Percentiles rank a stretch among this genome's conserved stretches.
These are phyloP conservation scores for Letharia columbiana DNA, from an alignment of 495 filamentous ascomycete genomes.

Conservation along the genomic window DNA sequence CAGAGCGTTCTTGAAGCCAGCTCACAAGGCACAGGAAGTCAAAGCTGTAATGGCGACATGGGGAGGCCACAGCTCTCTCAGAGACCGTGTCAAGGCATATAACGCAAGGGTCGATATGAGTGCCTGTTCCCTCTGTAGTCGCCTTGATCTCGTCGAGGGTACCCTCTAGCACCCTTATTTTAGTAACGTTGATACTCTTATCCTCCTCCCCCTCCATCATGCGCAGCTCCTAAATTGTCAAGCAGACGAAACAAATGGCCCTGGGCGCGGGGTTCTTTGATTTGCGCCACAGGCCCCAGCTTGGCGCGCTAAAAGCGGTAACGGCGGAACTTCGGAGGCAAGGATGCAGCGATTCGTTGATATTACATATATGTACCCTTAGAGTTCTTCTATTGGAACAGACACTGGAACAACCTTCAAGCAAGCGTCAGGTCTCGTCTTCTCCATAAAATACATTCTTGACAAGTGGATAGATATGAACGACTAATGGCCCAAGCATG, in stretches of 20 bases:
- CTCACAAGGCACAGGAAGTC: conserved; percentile 76
- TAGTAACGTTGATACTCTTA: not conserved
- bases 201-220: conserved; percentile 17
- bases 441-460: not conserved
- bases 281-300: not conserved
- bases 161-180: conserved; percentile 8
- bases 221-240: not conserved
- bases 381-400: too few relatives aligned
- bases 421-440: too few relatives aligned
- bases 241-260: too few relatives aligned
- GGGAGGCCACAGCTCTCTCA: conserved; percentile 58
- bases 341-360: too few relatives aligned
- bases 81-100: conserved; percentile 68
- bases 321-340: not conserved
- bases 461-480: not conserved
- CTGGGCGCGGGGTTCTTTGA: too few relatives aligned
- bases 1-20: conserved; percentile 67
- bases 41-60: conserved; percentile 73
- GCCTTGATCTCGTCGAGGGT: conserved; percentile 12
- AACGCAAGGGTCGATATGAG: conserved; percentile 37
- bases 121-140: not conserved
- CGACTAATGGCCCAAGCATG: not conserved
- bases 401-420: too few relatives aligned
- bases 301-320: not conserved
- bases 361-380: too few relatives aligned